Conservation (phyloP, 164 flowering plant genomes). For the Macadamia integrifolia region DNA sequence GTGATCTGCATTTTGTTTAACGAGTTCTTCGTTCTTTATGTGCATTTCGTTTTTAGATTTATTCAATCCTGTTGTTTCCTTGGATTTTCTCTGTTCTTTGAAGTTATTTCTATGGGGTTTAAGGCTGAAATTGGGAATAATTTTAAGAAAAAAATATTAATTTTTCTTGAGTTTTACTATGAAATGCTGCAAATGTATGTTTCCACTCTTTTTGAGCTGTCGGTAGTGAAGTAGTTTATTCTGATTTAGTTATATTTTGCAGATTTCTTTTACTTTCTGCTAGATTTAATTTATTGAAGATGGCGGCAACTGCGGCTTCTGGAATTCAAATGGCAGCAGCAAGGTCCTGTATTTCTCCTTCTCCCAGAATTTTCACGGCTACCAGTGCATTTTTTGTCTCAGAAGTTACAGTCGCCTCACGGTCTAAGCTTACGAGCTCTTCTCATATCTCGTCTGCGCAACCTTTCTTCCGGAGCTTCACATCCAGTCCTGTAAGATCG, state of each 20-base stretch:
- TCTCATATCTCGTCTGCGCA: slow-evolving; percentile 32
- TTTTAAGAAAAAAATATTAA: too few species aligned
- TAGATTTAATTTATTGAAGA: slow-evolving; percentile 22
- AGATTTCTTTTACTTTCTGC: slow-evolving; percentile 14
- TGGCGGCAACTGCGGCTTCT: slow-evolving; percentile 57
- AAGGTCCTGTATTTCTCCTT: slow-evolving; percentile 44
- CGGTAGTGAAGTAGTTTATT: too few species aligned
- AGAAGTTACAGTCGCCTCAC: slow-evolving; percentile 22
- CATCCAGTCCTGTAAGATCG: slow-evolving; percentile 24
- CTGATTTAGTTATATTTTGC: background rate
- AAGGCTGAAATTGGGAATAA: too few species aligned
- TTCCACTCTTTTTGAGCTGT: too few species aligned
- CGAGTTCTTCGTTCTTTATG: background rate
- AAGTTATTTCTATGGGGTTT: background rate
- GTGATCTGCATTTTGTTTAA: background rate
- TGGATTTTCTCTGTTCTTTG: background rate
- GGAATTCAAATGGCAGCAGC: slow-evolving; percentile 49
- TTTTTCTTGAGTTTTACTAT: too few species aligned
- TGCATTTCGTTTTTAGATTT: background rate
- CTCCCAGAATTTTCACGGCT: slow-evolving; percentile 24
- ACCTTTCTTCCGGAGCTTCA: slow-evolving; percentile 30
- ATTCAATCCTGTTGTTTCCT: too few species aligned
- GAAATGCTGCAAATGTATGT: too few species aligned
- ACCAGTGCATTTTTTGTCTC: slow-evolving; percentile 23
- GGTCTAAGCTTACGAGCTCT: slow-evolving; percentile 37